These are phyloP conservation scores for Sutorius eximius DNA, from an alignment of 1,284 basidiomycete genomes.

Conservation along the genomic window DNA sequence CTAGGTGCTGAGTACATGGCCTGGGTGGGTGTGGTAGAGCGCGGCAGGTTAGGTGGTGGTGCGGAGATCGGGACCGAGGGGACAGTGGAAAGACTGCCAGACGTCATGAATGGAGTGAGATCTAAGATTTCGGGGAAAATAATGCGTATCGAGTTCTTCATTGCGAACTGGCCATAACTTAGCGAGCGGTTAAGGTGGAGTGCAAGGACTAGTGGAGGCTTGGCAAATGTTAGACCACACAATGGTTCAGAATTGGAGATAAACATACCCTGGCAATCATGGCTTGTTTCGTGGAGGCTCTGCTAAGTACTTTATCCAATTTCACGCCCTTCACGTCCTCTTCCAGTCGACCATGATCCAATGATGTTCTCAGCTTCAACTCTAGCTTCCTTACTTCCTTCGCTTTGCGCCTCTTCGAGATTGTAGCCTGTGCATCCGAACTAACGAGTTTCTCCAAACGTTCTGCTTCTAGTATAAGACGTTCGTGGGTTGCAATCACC, in stretches of 20 bases:
- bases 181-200: constrained; percentile 88
- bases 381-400: constrained; percentile 69
- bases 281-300: constrained; percentile 80
- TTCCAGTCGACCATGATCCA: constrained; percentile 77
- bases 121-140: constrained; percentile 84
- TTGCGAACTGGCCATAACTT: constrained; percentile 70
- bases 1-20: constrained; percentile 50
- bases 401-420: constrained; percentile 70
- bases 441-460: constrained; percentile 48
- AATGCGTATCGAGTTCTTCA: constrained; percentile 82
- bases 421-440: constrained; percentile 44
- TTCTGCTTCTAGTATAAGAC: constrained; percentile 59
- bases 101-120: constrained; percentile 80
- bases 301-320: constrained; percentile 71
- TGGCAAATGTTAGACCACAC: constrained; percentile 19
- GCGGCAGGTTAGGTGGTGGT: constrained; percentile 46
- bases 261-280: constrained; percentile 76
- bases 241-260: constrained; percentile 2
- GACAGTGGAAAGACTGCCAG: constrained; percentile 66
- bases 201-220: constrained; percentile 81
- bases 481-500: constrained; percentile 64
- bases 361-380: constrained; percentile 54
- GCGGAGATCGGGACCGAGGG: constrained; percentile 68
- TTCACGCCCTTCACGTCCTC: constrained; percentile 75
- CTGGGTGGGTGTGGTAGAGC: constrained; percentile 55